Evolutionary conservation across 208 protist genomes (phyloP), one percentile per base, ranked within the genome.

Genomic region (Naegleria gruberi): DNA sequence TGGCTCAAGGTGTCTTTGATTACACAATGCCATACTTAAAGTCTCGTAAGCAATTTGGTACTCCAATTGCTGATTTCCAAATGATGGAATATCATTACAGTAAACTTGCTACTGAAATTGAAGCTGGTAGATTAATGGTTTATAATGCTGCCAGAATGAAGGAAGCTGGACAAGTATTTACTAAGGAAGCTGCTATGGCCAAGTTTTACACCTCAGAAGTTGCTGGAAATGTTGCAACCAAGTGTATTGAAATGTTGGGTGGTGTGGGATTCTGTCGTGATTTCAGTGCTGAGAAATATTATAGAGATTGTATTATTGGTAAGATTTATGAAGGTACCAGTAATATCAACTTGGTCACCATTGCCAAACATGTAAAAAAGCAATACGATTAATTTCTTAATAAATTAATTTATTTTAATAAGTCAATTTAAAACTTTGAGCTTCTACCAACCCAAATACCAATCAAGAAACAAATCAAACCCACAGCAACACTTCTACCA

Each of bases 211-310:
- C 94, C 40, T 97, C 95, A 10, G 91, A 96, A 40, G 94, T 98
- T 41, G 97, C 97, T 10, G 94, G 97, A 90, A 90, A 94, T 86
- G 94, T 94, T 0, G 92, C 97, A 5, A 97, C 93, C 42, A 93
- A 95, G 42, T 96, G 95, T 77, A 95, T 99, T 73, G 96, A 98
- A 91, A 96, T 95, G 95, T 90, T 97, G 5, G 98, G 98, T 74
- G 98, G 98, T 85, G 96, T 99, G 44, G 98, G 98, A 89, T 99
- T 98, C 93, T 98, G 97, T 73, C 96, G 96, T 92, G 97, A 98
- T 88, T 98, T 97, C 89, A 93, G 94, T 1, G 92, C 95, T 37
- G 98, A 99, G 93, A 98, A 98, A 55, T 98, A 97, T 91, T 99
- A 98, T 94, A 94, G 98, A 34, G 95, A 97, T 91, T 94, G 94